Evolutionary conservation across 345 rosid genomes (phyloP).

Genomic region (Eutrema heterophyllum): DNA sequence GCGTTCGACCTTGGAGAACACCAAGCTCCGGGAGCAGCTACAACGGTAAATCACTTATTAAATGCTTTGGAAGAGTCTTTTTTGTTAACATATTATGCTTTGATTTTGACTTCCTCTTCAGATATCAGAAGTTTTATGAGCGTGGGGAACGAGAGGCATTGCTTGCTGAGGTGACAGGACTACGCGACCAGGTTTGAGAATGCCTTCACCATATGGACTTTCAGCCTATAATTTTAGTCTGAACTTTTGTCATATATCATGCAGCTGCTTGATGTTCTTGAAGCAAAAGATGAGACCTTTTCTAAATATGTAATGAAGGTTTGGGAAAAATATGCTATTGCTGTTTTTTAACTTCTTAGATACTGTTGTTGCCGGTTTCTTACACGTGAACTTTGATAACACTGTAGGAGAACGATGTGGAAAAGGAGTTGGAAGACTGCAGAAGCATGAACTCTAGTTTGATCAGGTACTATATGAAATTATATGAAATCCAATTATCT

Average conservation of each 20-base stretch:
- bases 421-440: conserved; percentile 64
- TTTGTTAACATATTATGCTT: background rate
- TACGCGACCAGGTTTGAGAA: conserved; percentile 67
- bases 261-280: conserved; percentile 53
- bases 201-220: conserved; percentile 9
- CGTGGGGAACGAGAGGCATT: conserved; percentile 64
- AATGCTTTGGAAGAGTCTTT: conserved; percentile 13
- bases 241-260: conserved; percentile 7
- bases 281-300: conserved; percentile 35
- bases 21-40: conserved; percentile 62
- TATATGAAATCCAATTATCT: background rate
- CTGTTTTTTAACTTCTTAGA: conserved; percentile 10
- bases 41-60: conserved; percentile 45
- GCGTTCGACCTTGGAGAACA: conserved; percentile 56
- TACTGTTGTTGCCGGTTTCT: conserved; percentile 17
- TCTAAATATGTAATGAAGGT: conserved; percentile 41
- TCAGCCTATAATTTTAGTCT: background rate
- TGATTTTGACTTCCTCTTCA: conserved; percentile 34
- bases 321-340: conserved; percentile 5
- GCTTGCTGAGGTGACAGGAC: conserved; percentile 59
- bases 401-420: conserved; percentile 46
- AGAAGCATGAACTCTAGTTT: conserved; percentile 56
- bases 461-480: conserved; percentile 45
- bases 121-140: conserved; percentile 63
- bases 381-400: conserved; percentile 9